Evolutionary conservation across 2,329 filamentous ascomycete species (phyloP).

Genomic region (Fusarium praegraminearum): DNA sequence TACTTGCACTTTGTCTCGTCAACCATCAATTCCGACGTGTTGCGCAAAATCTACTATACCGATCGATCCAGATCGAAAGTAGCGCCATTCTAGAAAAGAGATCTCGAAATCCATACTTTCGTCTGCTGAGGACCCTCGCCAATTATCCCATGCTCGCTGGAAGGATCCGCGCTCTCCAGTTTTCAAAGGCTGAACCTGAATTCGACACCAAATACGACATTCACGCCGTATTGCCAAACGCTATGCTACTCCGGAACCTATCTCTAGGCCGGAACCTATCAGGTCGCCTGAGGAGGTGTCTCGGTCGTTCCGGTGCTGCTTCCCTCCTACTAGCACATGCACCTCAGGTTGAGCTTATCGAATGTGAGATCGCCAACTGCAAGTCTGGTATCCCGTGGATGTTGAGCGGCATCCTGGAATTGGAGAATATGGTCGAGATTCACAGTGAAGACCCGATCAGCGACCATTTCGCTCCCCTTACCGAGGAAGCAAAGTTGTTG

Average conservation of each 20-base stretch:
- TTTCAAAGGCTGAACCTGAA: no score
- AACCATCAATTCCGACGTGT: not conserved
- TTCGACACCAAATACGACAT: not conserved
- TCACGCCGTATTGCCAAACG: not conserved
- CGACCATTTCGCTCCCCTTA: no score
- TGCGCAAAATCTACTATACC: not conserved
- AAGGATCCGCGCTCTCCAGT: not conserved
- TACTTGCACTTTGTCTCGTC: not conserved
- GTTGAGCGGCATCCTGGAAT: not conserved
- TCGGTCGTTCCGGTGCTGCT: not conserved
- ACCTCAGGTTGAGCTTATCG: slow-evolving; percentile 1
- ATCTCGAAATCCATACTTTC: not conserved
- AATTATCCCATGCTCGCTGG: not conserved
- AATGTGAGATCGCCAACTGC: fast-evolving
- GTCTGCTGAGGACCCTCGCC: not conserved
- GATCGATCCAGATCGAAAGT: not conserved
- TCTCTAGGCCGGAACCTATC: no score
- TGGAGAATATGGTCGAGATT: not conserved
- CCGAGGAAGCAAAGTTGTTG: no score
- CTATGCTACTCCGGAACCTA: no score
- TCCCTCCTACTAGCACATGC: not conserved
- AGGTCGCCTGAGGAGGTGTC: not conserved
- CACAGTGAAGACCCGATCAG: fast-evolving
- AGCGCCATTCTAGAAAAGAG: fast-evolving
- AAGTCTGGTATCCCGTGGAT: not conserved